Evolutionary conservation across 2,329 filamentous ascomycete genomes (phyloP).

Genomic region (Aspergillus fischeri): DNA sequence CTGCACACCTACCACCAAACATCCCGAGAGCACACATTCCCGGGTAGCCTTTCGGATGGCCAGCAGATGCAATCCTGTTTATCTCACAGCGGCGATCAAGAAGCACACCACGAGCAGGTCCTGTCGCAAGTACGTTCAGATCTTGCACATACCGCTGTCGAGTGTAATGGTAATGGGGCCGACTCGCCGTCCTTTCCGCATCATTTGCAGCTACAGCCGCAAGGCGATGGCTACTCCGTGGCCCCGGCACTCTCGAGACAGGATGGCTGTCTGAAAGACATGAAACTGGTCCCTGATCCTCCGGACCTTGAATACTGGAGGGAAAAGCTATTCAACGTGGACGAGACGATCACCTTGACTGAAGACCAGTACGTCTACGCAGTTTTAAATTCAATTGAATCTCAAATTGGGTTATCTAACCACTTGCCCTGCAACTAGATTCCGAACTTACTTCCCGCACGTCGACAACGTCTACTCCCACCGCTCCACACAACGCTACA

Average conservation of each 20-base stretch:
- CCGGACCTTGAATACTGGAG: conserved; percentile 67
- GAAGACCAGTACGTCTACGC: conserved; percentile 61
- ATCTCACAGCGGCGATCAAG: not conserved
- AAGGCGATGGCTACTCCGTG: not conserved
- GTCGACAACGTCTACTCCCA: conserved; percentile 83
- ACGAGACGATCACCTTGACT: conserved; percentile 66
- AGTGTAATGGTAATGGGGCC: not conserved
- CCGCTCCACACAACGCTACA: conserved; percentile 74
- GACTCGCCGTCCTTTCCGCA: not conserved
- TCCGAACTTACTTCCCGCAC: conserved; percentile 76
- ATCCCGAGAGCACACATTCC: not conserved
- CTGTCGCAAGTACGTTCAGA: not conserved
- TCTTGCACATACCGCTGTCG: not conserved
- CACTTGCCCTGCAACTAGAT: conserved; percentile 44
- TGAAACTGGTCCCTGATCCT: conserved; percentile 60
- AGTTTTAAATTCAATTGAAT: not conserved
- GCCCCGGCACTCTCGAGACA: conserved; percentile 11
- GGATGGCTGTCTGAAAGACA: conserved; percentile 25
- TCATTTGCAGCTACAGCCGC: not conserved
- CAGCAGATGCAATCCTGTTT: not conserved
- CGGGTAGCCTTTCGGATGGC: not conserved
- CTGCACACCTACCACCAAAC: conserved; percentile 2
- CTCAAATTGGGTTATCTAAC: conserved; percentile 3
- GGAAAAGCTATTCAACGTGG: conserved; percentile 68
- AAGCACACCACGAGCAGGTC: not conserved